A percentile compares a stretch with the other conserved stretches of the same genome.
Evolutionary conservation across 495 filamentous ascomycete species (phyloP).

Genomic region (Penicillium daleae): DNA sequence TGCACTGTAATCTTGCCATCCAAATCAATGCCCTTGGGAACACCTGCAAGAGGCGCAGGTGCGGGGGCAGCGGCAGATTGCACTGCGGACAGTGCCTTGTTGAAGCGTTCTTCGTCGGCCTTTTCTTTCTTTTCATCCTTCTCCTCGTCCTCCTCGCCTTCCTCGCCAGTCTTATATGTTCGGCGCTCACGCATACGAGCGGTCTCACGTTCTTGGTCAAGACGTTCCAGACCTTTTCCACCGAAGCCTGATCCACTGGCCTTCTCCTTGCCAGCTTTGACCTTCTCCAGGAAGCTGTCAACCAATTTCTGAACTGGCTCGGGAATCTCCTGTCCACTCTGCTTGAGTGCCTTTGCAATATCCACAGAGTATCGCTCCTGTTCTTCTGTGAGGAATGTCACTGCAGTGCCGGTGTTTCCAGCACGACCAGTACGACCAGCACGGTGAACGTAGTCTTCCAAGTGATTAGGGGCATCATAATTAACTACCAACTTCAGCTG

Average conservation of each 20-base stretch:
- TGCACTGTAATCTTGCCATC: slow-evolving; percentile 81
- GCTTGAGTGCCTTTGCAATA: slow-evolving; percentile 90
- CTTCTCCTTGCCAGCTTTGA: slow-evolving; percentile 90
- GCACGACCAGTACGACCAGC: slow-evolving; percentile 93
- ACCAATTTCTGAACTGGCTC: slow-evolving; percentile 68
- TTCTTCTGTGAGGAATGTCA: slow-evolving; percentile 90
- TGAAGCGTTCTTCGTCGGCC: slow-evolving; percentile 58
- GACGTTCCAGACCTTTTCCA: slow-evolving; percentile 88
- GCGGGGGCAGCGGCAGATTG: slow-evolving; percentile 57
- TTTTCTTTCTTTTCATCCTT: slow-evolving; percentile 66
- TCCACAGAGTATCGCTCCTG: slow-evolving; percentile 89
- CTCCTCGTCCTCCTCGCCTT: slow-evolving; percentile 82
- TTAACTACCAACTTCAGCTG: slow-evolving; percentile 96
- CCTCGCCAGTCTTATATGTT: slow-evolving; percentile 87
- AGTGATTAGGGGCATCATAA: slow-evolving; percentile 93
- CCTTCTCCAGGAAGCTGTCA: slow-evolving; percentile 78
- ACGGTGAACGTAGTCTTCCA: slow-evolving; percentile 98
- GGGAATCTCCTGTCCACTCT: slow-evolving; percentile 83
- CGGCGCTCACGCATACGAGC: slow-evolving; percentile 83
- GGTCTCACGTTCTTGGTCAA: slow-evolving; percentile 88
- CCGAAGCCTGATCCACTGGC: slow-evolving; percentile 82
- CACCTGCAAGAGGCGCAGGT: slow-evolving; percentile 47
- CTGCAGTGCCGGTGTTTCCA: slow-evolving; percentile 90
- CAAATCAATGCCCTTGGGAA: slow-evolving; percentile 67
- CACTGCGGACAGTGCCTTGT: slow-evolving; percentile 67